Base-by-base conservation (phyloP, 2,329 filamentous ascomycete genomes). In the Aspergillus awamori region DNA sequence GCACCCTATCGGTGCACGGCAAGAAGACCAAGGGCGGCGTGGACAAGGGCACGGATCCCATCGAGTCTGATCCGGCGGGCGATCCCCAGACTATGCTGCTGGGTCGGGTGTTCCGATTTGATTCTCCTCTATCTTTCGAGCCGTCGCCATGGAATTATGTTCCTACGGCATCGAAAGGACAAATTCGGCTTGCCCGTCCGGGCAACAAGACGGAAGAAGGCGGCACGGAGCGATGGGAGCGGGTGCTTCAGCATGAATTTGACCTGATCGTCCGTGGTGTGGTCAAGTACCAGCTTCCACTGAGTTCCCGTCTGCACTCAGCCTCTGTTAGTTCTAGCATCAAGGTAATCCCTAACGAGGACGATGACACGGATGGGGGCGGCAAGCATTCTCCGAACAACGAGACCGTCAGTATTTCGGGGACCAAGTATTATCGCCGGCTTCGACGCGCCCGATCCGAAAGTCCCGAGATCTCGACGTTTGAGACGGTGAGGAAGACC, bases 201-300 rank as follows among this genome's bases (percentile, higher is more conserved):
- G 93, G 94, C 4, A 99, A 98, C 76, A 88, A 88, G 69, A 98
- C 95, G 0, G 88, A 92, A 71, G 82, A 86, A 47, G 90, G 91
- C 43, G 95, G 94, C 8, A 89, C 89, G 1, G 87, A 90, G 71
- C 87, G 93, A 11, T 99, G 95, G 95, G 92, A 96, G 74, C 86
- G 88, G 62, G 93, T 98, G 51, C 83, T 97, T 54, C 87, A 96
- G 66, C 91, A 97, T 75, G 91, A 94, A 48, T 99, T 98, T 69
- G 92, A 97, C 67, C 84, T 99, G 53, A 94, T 98, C 63, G 86
- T 99, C 45, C 89, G 95, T 69, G 95, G 95, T 22, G 90, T 95
- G 13, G 83, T 99, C 67, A 93, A 93, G 72, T 99, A 99, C 71
- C 83, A 86, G 63, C 77, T 89, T 3, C 86, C 87, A 7, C 77